phyloP scores from a whole-genome alignment of 2,329 filamentous ascomycete species.

The Aspergillus aculeatinus region DNA sequence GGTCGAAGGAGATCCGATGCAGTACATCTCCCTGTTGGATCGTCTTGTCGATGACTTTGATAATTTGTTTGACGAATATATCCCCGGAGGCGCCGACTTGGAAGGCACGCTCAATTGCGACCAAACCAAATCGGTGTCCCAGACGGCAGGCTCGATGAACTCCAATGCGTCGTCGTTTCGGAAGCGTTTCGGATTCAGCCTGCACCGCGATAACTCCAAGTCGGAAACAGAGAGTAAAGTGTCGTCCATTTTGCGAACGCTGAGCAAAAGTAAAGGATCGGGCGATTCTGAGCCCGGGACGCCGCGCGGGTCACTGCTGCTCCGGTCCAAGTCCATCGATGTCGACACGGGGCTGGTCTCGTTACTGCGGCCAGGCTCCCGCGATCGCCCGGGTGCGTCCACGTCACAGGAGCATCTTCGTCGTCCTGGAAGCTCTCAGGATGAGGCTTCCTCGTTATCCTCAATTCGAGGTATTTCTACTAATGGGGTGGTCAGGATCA shows the following conservation, averaged over 20 bases:
- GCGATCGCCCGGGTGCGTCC: conserved; percentile 55
- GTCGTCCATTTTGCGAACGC: conserved; percentile 77
- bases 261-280: conserved; percentile 74
- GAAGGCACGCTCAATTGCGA: conserved; percentile 52
- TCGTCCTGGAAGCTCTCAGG: conserved; percentile 48
- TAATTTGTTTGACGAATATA: conserved; percentile 72
- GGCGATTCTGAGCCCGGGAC: conserved; percentile 65
- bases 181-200: conserved; percentile 77
- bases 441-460: conserved; percentile 47
- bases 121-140: conserved; percentile 58
- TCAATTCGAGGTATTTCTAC: conserved; percentile 54
- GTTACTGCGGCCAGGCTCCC: conserved; percentile 54
- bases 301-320: conserved; percentile 64
- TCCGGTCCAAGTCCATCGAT: conserved; percentile 77
- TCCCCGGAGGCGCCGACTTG: conserved; percentile 46
- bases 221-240: conserved; percentile 66
- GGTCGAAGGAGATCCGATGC: conserved; percentile 70
- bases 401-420: conserved; percentile 48
- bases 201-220: conserved; percentile 78
- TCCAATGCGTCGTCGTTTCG: conserved; percentile 86
- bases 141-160: conserved; percentile 70
- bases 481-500: conserved; percentile 43
- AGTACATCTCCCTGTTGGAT: conserved; percentile 86
- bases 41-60: conserved; percentile 87
- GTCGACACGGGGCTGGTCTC: conserved; percentile 53